A percentile compares a stretch with the other conserved stretches of the same genome.
Evolutionary conservation across 2,329 filamentous ascomycete genomes (phyloP).

Genomic region (Pseudopithomyces chartarum): DNA sequence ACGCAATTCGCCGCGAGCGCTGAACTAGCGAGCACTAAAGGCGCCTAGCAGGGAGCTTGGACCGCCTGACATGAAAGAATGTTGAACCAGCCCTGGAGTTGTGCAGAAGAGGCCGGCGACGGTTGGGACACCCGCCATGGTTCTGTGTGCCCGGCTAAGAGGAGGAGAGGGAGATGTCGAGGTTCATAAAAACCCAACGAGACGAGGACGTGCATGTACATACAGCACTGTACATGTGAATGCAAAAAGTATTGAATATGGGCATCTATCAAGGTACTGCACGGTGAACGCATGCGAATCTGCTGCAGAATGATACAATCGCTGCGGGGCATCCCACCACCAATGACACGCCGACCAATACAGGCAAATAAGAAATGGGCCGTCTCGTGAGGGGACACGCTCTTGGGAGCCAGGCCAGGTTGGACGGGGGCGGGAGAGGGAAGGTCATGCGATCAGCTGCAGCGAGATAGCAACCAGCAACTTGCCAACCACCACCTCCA

Average conservation of each 20-base stretch:
- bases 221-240: too few relatives aligned
- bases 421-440: conserved; percentile 21
- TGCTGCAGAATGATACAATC: conserved; percentile 14
- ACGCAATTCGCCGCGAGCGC: conserved; percentile 22
- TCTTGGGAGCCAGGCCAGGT: conserved; percentile 9
- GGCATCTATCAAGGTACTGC: too few relatives aligned
- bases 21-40: conserved; percentile 2
- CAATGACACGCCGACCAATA: background rate
- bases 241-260: too few relatives aligned
- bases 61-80: conserved; percentile 22
- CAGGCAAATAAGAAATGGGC: background rate
- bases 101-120: conserved; percentile 34
- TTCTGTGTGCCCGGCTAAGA: conserved; percentile 10
- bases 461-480: conserved; percentile 9
- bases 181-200: too few relatives aligned
- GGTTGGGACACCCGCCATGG: conserved; percentile 19
- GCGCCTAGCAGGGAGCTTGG: conserved; percentile 28
- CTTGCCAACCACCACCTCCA: too few relatives aligned
- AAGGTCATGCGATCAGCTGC: conserved; percentile 32
- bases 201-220: too few relatives aligned
- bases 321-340: conserved; percentile 3
- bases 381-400: conserved; percentile 26
- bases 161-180: background rate
- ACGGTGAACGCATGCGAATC: background rate
- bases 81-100: conserved; percentile 21